Base-by-base conservation (phyloP, 345 rosid species). In the Euphorbia lathyris region DNA sequence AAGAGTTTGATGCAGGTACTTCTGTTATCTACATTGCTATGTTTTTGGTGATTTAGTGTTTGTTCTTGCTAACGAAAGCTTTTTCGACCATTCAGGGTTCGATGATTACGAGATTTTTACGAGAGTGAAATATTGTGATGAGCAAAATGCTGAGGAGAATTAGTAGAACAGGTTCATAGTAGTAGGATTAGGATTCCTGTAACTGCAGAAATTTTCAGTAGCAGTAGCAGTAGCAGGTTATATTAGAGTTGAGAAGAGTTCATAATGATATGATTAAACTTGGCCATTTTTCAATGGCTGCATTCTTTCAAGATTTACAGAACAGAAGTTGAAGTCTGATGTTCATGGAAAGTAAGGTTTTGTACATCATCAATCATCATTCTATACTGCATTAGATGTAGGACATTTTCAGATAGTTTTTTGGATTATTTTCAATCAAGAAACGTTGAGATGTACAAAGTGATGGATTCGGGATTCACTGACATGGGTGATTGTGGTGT, bases 91-190 rank as follows among this genome's bases (percentile, higher is more conserved):
- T 36, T 50, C 6, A 76, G 75, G 75, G 17, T 76, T 76, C n/a
- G 58, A 76, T 65, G 79, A 76, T 76, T 22, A 50, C 47, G 79
- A 71, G 68, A 66, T 76, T 26, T 76, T 76, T 22, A 29, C 51
- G 14, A 40, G 63, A 61, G 48, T 30, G 69, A 87, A 83, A 57
- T 84, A 74, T 52, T 74, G 73, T 23, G 77, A 79, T 26, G 88
- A 79, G 16, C 86, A 85, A 61, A 75, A 72, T 65, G 56, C 67
- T 60, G 78, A 78, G 58, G 66, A 34, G 23, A 62, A 42, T 53
- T 25, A 45, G 6, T 34, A 48, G 67, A 48, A 22, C n/a, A 65
- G 29, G 66, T 25, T 34, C 48, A 52, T 66, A 58, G 62, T 12
- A 19, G 13, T 40, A 5, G 60, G 51, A 63, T 36, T 27, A 52